Evolutionary conservation across 1,139 yeast genomes (phyloP), one percentile per base, ranked within the genome.

Genomic region (Yarrowia galli): DNA sequence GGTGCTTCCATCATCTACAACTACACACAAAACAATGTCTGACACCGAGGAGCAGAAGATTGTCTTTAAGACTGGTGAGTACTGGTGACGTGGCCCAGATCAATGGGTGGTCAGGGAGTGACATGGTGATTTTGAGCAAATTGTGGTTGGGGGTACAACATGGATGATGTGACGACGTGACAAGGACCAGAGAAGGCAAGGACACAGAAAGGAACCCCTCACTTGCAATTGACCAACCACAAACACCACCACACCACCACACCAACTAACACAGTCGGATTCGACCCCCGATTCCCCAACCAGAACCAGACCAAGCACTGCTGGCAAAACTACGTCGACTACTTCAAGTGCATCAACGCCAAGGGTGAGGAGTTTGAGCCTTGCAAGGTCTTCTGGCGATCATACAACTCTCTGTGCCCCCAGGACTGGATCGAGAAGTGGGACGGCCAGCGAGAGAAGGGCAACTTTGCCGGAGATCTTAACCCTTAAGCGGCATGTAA

Each of bases 321-420:
- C 86, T 96, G 96, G 87, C 98, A 93, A 84, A 86, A 96, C 74
- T 95, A 93, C 84, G 92, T 95, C 77, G 99, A 95, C 82, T 95
- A 93, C 88, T 95, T 91, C 89, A 93, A 92, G 83, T 95, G 99
- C 84, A 87, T 95, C 79, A 89, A 88, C 77, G 92, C 93, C 74
- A 93, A 93, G 84, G 99, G 99, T 78, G 98, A 95, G 83, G 98
- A 93, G 72, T 95, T 95, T 78, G 97, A 93, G 77, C 98, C 98
- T 78, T 95, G 99, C 83, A 86, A 92, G 82, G 92, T 91, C 74
- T 95, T 95, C 84, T 91, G 87, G 88, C 89, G 88, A 82, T 91
- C 98, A 70, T 95, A 85, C 85, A 86, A 89, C 75, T 86, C 98
- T 45, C 85, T 95, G 79, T 95, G 99, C 83, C 99, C 99, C 71